Percentiles rank a stretch among this genome's conserved stretches.
phyloP scores from a whole-genome alignment of 768 basidiomycete genomes.

The Tephrocybe sp. region DNA sequence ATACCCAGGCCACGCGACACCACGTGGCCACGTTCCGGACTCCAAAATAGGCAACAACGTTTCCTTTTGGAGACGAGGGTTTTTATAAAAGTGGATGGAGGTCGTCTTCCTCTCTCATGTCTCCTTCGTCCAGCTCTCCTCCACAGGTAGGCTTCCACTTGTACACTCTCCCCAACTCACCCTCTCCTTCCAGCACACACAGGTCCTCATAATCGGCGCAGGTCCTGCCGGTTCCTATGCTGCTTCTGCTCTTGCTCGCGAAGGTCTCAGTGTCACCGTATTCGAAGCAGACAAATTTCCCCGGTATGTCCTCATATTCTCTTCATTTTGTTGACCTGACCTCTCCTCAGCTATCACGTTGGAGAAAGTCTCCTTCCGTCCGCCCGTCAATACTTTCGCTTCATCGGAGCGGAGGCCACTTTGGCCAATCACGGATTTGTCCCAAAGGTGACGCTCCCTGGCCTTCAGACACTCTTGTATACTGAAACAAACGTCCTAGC shows the following conservation, averaged over 20 bases:
- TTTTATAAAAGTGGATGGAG: no score
- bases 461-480: background rate
- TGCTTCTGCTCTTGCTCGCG: slow-evolving; percentile 52
- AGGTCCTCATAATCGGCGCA: slow-evolving; percentile 46
- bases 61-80: background rate
- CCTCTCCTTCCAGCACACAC: background rate
- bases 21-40: background rate
- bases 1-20: background rate
- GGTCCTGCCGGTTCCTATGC: slow-evolving; percentile 60
- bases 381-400: slow-evolving; percentile 54
- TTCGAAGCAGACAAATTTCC: slow-evolving; percentile 57
- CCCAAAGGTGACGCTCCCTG: slow-evolving; percentile 38
- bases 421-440: slow-evolving; percentile 48
- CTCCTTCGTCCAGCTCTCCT: background rate
- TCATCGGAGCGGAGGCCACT: slow-evolving; percentile 55
- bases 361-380: slow-evolving; percentile 64
- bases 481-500: slow-evolving; percentile 29
- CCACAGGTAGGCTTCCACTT: background rate
- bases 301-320: slow-evolving; percentile 26
- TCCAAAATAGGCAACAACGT: background rate
- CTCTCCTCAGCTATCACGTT: slow-evolving; percentile 45
- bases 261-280: slow-evolving; percentile 52
- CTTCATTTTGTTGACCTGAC: background rate
- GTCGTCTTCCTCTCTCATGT: background rate
- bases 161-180: background rate